These are phyloP conservation scores for Melanogaster broomeanus DNA, from an alignment of 768 basidiomycete genomes.

Conservation along the genomic window DNA sequence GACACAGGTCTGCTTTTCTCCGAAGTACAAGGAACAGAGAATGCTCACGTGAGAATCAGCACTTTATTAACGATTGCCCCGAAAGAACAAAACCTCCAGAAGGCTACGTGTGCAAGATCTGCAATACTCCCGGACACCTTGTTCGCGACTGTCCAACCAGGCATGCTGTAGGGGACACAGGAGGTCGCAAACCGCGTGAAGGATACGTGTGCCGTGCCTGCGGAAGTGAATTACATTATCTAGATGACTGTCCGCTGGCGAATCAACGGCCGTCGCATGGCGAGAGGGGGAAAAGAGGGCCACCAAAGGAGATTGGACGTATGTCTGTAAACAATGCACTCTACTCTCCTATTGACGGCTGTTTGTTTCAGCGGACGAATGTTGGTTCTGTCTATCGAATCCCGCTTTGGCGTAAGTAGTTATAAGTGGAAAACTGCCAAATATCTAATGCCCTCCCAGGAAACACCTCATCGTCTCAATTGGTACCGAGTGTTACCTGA, in stretches of 20 bases:
- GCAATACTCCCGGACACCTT: slow-evolving; percentile 82
- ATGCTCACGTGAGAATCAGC: slow-evolving; percentile 42
- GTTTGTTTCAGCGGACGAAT: slow-evolving; percentile 71
- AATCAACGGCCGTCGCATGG: slow-evolving; percentile 46
- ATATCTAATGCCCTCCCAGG: slow-evolving; percentile 39
- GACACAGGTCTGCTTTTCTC: slow-evolving; percentile 52
- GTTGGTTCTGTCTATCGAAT: slow-evolving; percentile 98
- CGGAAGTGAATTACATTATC: slow-evolving; percentile 81
- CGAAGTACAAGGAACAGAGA: neutral
- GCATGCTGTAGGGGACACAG: slow-evolving; percentile 78
- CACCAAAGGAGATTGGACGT: slow-evolving; percentile 82
- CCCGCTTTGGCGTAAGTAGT: slow-evolving; percentile 78
- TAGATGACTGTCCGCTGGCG: slow-evolving; percentile 82
- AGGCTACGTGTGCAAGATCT: slow-evolving; percentile 86
- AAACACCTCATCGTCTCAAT: slow-evolving; percentile 97
- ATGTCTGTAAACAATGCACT: slow-evolving; percentile 31
- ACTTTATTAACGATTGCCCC: slow-evolving; percentile 77
- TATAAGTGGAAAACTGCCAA: neutral
- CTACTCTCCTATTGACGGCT: slow-evolving; percentile 1
- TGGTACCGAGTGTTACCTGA: slow-evolving; percentile 90
- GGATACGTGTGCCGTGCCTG: slow-evolving; percentile 94
- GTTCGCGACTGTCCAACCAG: slow-evolving; percentile 87
- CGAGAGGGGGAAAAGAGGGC: slow-evolving; percentile 43
- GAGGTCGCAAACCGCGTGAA: slow-evolving; percentile 76
- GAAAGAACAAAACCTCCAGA: slow-evolving; percentile 76